A percentile compares a stretch with the other conserved stretches of the same genome.
Conservation (phyloP, 1,284 basidiomycete species). For the Afroboletus lepidellus region DNA sequence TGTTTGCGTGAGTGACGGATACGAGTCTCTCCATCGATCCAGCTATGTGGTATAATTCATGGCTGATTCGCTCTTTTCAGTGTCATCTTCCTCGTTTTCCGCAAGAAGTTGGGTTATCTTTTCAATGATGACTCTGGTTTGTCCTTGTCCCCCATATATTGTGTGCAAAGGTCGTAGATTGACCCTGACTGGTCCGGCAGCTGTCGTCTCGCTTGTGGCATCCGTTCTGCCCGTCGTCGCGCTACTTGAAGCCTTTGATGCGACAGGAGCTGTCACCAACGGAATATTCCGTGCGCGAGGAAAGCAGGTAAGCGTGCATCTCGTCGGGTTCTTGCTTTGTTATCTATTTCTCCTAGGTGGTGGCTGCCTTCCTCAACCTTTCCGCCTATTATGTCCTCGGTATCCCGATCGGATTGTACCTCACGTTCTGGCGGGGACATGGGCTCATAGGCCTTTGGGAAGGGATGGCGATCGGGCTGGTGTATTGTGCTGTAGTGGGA, state of each 20-base stretch:
- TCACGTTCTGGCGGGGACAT: conserved; percentile 52
- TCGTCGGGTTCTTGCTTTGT: background rate
- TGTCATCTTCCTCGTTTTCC: conserved; percentile 69
- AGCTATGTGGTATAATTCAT: no score
- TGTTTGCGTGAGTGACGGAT: conserved; percentile 54
- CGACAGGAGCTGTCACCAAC: conserved; percentile 60
- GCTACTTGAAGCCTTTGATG: conserved; percentile 85
- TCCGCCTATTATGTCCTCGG: conserved; percentile 64
- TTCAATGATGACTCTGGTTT: conserved; percentile 81
- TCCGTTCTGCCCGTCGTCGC: conserved; percentile 73
- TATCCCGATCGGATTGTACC: conserved; percentile 66
- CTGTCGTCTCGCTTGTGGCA: conserved; percentile 66
- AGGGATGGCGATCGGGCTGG: conserved; percentile 61
- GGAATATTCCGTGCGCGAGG: conserved; percentile 81
- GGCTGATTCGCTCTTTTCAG: conserved; percentile 36
- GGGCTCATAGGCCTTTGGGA: conserved; percentile 64
- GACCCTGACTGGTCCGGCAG: conserved; percentile 31
- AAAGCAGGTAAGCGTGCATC: conserved; percentile 49
- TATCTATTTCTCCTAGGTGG: conserved; percentile 32
- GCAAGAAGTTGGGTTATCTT: conserved; percentile 72
- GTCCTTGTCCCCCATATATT: conserved; percentile 15
- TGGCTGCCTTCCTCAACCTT: conserved; percentile 63
- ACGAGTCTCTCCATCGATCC: no score
- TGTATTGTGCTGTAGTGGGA: conserved; percentile 54
- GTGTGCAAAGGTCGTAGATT: background rate